phyloP scores from a whole-genome alignment of 129 eudicot species.

The Escallonia rubra region DNA sequence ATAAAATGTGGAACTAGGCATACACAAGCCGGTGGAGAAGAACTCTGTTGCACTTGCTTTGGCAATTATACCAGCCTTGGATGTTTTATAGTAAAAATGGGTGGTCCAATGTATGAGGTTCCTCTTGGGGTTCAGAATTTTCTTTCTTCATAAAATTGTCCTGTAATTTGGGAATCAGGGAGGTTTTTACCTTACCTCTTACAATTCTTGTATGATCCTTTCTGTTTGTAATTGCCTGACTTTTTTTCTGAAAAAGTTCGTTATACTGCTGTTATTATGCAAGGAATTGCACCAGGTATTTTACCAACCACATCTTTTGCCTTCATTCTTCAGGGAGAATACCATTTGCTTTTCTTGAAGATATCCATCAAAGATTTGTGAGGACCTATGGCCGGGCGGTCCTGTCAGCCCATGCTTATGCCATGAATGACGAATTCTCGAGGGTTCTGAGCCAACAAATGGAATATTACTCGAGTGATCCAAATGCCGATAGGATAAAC shows the following conservation, averaged over 20 bases:
- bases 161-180: too few relatives aligned
- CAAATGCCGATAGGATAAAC: constrained; percentile 93
- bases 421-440: constrained; percentile 96
- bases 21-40: too few relatives aligned
- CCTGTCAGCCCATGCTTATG: constrained; percentile 86
- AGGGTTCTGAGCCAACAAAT: constrained; percentile 91
- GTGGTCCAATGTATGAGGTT: too few relatives aligned
- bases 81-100: too few relatives aligned
- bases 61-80: too few relatives aligned
- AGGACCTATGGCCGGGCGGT: constrained; percentile 92
- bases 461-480: constrained; percentile 90
- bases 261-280: too few relatives aligned
- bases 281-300: not conserved
- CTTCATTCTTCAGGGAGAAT: constrained; percentile 60
- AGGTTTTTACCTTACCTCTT: too few relatives aligned
- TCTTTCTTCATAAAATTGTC: too few relatives aligned
- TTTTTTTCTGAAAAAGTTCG: not conserved
- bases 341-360: constrained; percentile 95
- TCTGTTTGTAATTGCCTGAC: not conserved
- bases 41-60: too few relatives aligned
- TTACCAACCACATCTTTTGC: not conserved
- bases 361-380: constrained; percentile 91
- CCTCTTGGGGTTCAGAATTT: too few relatives aligned
- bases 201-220: not conserved
- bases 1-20: too few relatives aligned